Evolutionary conservation across 2,329 filamentous ascomycete genomes (phyloP).

Genomic region (Ophiostoma sp.): DNA sequence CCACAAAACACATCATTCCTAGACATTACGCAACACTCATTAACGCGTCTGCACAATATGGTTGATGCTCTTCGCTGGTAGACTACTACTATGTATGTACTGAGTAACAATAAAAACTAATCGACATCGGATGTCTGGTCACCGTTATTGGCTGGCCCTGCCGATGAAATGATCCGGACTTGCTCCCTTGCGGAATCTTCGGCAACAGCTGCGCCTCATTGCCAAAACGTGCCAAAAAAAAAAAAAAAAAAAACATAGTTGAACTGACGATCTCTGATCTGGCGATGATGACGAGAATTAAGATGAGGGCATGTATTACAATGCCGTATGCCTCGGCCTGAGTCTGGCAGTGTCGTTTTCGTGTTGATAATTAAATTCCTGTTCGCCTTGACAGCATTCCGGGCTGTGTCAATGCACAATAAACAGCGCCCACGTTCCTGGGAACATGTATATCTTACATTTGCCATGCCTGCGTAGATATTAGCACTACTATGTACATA

Average conservation of each 20-base stretch:
- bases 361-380: too few species aligned
- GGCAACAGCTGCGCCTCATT: conserved; percentile 11
- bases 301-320: neutral
- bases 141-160: too few species aligned
- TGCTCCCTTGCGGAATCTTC: conserved; percentile 11
- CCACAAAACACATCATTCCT: conserved; percentile 14
- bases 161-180: neutral
- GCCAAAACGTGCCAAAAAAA: conserved; percentile 4
- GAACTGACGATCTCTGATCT: neutral
- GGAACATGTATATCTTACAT: too few species aligned
- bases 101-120: neutral
- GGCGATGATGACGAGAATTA: neutral
- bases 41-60: conserved; percentile 3
- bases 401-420: too few species aligned
- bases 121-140: neutral
- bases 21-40: conserved; percentile 16
- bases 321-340: too few species aligned
- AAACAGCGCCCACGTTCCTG: too few species aligned
- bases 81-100: neutral
- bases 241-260: neutral
- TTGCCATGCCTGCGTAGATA: too few species aligned
- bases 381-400: too few species aligned
- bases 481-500: too few species aligned
- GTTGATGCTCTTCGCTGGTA: neutral
- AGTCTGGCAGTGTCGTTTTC: too few species aligned